These are phyloP conservation scores for Plasmodium inui DNA, from an alignment of 169 alveolate species.

Conservation along the genomic window DNA sequence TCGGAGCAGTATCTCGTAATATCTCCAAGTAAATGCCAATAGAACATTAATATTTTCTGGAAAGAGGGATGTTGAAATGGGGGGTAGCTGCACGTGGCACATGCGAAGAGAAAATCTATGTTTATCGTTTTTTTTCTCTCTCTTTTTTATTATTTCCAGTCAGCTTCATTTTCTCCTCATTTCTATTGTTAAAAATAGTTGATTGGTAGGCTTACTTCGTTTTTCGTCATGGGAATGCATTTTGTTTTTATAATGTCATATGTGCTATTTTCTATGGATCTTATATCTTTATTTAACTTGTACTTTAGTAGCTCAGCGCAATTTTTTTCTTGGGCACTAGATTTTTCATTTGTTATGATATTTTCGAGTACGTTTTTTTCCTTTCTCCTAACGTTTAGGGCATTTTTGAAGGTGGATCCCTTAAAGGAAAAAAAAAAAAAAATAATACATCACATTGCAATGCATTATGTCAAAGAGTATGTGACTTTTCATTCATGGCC, in stretches of 20 bases:
- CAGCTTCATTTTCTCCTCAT: background rate
- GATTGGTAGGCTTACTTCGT: slow-evolving; percentile 32
- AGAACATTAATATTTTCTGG: slow-evolving; percentile 65
- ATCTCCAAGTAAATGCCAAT: slow-evolving; percentile 75
- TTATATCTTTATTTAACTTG: slow-evolving; percentile 65
- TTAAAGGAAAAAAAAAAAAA: background rate
- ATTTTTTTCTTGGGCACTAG: slow-evolving; percentile 16
- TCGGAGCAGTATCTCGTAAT: slow-evolving; percentile 71
- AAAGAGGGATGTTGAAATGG: background rate
- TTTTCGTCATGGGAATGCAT: slow-evolving; percentile 62
- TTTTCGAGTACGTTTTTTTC: slow-evolving; percentile 61
- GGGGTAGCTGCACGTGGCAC: background rate
- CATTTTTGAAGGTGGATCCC: slow-evolving; percentile 74
- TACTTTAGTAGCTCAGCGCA: slow-evolving; percentile 62
- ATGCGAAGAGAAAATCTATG: background rate
- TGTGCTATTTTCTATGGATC: slow-evolving; percentile 46
- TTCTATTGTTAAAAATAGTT: background rate
- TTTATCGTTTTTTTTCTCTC: background rate
- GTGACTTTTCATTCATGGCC: background rate
- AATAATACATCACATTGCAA: background rate
- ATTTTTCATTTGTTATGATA: slow-evolving; percentile 35
- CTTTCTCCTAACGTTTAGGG: slow-evolving; percentile 71
- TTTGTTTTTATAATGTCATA: slow-evolving; percentile 42
- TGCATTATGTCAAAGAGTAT: background rate
- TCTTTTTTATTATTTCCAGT: background rate